A percentile compares a stretch with the other conserved stretches of the same genome.
These are phyloP conservation scores for Lactifluus pinguis DNA, from an alignment of 768 basidiomycete species.

Conservation along the genomic window DNA sequence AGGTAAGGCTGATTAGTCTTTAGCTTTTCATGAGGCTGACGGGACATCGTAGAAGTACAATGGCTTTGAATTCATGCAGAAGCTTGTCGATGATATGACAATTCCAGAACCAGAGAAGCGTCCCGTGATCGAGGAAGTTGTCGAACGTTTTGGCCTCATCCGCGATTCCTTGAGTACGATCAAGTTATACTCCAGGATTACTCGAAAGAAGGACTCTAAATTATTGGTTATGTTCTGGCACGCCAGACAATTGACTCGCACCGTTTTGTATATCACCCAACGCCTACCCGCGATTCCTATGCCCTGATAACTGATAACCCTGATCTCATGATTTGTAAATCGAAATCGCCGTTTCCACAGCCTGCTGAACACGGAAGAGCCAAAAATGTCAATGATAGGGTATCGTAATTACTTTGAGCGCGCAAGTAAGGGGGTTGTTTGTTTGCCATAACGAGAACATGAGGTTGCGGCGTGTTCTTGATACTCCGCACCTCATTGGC, in stretches of 20 bases:
- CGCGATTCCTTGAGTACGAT: background rate
- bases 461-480: background rate
- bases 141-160: background rate
- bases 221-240: conserved; percentile 3
- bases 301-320: background rate
- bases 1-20: background rate
- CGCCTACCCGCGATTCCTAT: conserved; percentile 4
- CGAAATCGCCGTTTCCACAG: background rate
- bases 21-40: background rate
- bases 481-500: background rate
- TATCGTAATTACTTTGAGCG: background rate
- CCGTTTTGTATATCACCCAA: background rate
- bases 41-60: conserved; percentile 8
- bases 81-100: conserved; percentile 27
- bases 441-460: background rate
- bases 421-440: background rate
- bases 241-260: background rate
- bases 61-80: conserved; percentile 15
- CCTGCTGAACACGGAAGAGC: background rate
- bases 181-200: conserved; percentile 6
- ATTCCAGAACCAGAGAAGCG: conserved; percentile 28
- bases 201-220: background rate
- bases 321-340: background rate
- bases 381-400: background rate
- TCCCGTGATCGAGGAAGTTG: conserved; percentile 22